These are phyloP conservation scores for Septoria linicola DNA, from an alignment of 2,329 filamentous ascomycete species.

Conservation along the genomic window DNA sequence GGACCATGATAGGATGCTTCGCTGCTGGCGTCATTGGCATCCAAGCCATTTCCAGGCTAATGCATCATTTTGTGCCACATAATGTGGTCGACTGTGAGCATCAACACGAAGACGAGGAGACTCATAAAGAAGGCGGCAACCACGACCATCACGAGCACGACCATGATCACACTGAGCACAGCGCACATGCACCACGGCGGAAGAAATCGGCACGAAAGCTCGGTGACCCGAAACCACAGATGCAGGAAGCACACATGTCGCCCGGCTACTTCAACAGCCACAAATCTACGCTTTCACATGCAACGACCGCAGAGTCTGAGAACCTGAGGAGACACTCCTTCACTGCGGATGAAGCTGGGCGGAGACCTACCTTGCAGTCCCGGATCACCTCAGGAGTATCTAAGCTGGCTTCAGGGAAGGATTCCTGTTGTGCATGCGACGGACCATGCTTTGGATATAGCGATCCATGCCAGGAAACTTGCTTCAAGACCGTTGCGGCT, in stretches of 20 bases:
- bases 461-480: constrained; percentile 61
- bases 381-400: constrained; percentile 48
- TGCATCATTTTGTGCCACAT: constrained; percentile 73
- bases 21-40: constrained; percentile 72
- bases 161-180: constrained; percentile 26
- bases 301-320: constrained; percentile 4
- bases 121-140: constrained; percentile 12
- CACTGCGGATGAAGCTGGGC: constrained; percentile 6
- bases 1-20: constrained; percentile 69
- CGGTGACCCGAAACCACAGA: constrained; percentile 19
- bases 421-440: constrained; percentile 53
- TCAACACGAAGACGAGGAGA: constrained; percentile 61
- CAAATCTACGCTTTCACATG: constrained; percentile 16
- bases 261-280: constrained; percentile 28
- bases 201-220: constrained; percentile 13
- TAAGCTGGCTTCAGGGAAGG: constrained; percentile 45
- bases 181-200: constrained; percentile 21
- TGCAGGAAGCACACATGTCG: constrained; percentile 26
- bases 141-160: constrained; percentile 31
- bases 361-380: constrained; percentile 43
- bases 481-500: constrained; percentile 53
- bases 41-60: constrained; percentile 67
- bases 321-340: not conserved
- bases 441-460: constrained; percentile 63
- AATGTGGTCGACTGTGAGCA: constrained; percentile 81